Conservation (phyloP, 148 eudicot genomes). For the Euryodendron excelsum region DNA sequence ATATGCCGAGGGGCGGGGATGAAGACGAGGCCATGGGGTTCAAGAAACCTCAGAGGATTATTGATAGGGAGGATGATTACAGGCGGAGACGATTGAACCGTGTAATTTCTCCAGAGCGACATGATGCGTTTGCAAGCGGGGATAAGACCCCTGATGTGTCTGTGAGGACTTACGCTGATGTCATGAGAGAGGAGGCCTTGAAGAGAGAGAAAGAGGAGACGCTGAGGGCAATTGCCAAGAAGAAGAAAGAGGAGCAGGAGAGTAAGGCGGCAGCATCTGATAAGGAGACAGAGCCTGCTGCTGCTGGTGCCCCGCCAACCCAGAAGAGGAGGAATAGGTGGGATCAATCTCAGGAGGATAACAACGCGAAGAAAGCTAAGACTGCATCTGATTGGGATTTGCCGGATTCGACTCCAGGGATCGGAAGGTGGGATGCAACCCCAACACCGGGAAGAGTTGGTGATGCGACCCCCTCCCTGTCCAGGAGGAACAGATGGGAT, state of each 20-base stretch:
- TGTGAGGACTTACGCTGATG: conserved; percentile 74
- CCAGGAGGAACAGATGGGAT: conserved; percentile 89
- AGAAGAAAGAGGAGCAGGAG: conserved; percentile 76
- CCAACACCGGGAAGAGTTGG: conserved; percentile 90
- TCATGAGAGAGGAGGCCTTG: conserved; percentile 77
- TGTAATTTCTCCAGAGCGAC: conserved; percentile 72
- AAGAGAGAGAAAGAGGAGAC: conserved; percentile 77
- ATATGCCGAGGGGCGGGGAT: conserved; percentile 56
- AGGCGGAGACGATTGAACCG: conserved; percentile 59
- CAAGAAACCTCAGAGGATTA: conserved; percentile 59
- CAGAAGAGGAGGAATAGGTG: conserved; percentile 92
- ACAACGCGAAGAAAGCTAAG: conserved; percentile 64
- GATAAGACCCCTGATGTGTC: conserved; percentile 88
- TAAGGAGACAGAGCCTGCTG: conserved; percentile 34
- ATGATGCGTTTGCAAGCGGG: conserved; percentile 75
- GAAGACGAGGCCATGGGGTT: conserved; percentile 61
- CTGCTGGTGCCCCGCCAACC: conserved; percentile 35
- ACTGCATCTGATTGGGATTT: conserved; percentile 85
- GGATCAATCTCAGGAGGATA: conserved; percentile 77
- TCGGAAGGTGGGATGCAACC: conserved; percentile 95
- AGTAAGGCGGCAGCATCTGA: conserved; percentile 43
- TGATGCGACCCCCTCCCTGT: conserved; percentile 77
- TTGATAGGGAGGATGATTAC: conserved; percentile 83
- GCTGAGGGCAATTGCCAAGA: conserved; percentile 55
- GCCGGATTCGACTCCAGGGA: conserved; percentile 93